phyloP scores from a whole-genome alignment of 2,329 filamentous ascomycete species.

The Colletotrichum sublineola region DNA sequence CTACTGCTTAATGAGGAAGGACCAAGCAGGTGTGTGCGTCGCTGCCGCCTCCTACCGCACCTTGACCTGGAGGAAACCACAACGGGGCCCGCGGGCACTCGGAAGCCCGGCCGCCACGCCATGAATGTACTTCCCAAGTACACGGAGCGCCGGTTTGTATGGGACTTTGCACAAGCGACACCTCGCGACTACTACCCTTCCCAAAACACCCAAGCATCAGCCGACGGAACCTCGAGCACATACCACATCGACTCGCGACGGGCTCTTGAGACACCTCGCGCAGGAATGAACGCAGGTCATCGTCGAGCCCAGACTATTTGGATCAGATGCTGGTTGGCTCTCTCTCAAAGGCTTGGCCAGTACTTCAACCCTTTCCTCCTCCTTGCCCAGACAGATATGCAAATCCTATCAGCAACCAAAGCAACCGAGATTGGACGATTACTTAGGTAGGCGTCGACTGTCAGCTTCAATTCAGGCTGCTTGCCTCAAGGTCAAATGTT shows the following conservation, averaged over 20 bases:
- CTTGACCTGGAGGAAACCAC: background rate
- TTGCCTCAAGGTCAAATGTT: background rate
- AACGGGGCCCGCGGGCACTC: conserved; percentile 11
- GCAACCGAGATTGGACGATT: conserved; percentile 3
- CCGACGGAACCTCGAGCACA: conserved; percentile 1
- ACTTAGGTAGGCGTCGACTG: background rate
- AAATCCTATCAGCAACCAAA: background rate
- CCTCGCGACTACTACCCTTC: background rate
- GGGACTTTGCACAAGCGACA: background rate
- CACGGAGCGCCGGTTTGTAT: background rate
- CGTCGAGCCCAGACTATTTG: background rate
- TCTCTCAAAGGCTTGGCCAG: background rate
- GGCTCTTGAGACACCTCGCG: background rate
- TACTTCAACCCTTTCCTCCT: background rate
- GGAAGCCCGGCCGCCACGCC: conserved; percentile 6
- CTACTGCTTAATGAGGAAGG: conserved; percentile 32
- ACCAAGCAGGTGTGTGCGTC: conserved; percentile 6
- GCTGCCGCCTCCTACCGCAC: background rate
- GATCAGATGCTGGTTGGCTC: conserved; percentile 1
- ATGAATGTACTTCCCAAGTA: conserved; percentile 17
- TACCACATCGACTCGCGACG: background rate
- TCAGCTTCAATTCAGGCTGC: background rate
- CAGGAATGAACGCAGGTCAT: conserved; percentile 14
- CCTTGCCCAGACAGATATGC: conserved; percentile 3
- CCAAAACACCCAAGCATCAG: background rate